These are phyloP conservation scores for Cryptomeria japonica DNA, from an alignment of 75 land plant species.

Conservation along the genomic window DNA sequence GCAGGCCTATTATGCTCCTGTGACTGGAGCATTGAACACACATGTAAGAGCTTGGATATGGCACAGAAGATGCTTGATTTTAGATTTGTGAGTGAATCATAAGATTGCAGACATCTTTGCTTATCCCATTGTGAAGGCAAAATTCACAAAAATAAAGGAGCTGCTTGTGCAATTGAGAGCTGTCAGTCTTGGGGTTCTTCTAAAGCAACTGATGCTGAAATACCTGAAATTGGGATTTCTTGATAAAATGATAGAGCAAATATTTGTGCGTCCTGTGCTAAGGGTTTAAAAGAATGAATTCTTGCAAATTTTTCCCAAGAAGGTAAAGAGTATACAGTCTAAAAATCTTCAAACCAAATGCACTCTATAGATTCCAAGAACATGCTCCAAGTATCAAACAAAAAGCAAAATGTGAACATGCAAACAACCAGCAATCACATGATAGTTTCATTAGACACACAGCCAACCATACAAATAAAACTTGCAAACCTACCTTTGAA, in stretches of 20 bases:
- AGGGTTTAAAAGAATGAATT: background rate
- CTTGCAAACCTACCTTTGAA: too few relatives aligned
- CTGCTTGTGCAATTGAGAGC: too few relatives aligned
- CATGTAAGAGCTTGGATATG: too few relatives aligned
- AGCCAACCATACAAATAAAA: background rate
- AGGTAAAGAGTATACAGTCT: background rate
- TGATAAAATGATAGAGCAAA: background rate
- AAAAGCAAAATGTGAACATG: background rate
- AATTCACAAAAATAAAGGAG: too few relatives aligned
- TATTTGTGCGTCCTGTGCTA: background rate
- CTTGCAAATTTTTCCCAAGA: background rate
- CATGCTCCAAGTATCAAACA: background rate
- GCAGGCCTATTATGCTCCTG: background rate
- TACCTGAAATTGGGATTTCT: background rate
- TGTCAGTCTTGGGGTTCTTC: background rate
- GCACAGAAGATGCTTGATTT: too few relatives aligned
- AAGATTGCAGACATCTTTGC: too few relatives aligned
- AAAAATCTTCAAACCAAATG: background rate
- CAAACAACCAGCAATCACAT: background rate
- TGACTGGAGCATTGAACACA: too few relatives aligned
- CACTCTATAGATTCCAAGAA: background rate
- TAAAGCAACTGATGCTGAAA: background rate
- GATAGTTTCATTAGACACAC: background rate
- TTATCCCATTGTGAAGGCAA: too few relatives aligned
- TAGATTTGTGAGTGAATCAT: too few relatives aligned